These are phyloP conservation scores for Ustanciosporium gigantosporum DNA, from an alignment of 1,284 basidiomycete genomes.

Conservation along the genomic window DNA sequence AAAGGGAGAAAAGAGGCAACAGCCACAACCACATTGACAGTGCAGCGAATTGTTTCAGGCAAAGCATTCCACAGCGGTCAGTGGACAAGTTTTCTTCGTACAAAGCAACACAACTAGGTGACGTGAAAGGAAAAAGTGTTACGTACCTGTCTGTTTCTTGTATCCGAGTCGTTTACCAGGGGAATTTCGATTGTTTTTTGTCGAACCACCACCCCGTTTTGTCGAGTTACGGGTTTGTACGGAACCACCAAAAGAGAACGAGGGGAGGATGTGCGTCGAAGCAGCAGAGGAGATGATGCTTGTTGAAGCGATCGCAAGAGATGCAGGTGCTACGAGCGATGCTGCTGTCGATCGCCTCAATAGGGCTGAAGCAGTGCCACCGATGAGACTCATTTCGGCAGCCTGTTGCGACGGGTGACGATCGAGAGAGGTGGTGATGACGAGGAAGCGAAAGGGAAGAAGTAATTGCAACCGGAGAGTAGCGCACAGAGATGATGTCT, in stretches of 20 bases:
- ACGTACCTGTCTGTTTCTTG: conserved; percentile 51
- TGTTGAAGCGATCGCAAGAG: conserved; percentile 42
- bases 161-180: conserved; percentile 58
- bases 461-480: no score
- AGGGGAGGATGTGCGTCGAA: conserved; percentile 22
- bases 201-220: conserved; percentile 58
- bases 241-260: conserved; percentile 51
- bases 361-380: conserved; percentile 11
- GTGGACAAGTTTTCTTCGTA: no score
- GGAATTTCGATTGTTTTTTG: conserved; percentile 60
- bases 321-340: conserved; percentile 20
- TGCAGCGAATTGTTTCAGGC: background rate
- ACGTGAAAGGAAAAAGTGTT: background rate
- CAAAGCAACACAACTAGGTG: no score
- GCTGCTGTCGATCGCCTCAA: conserved; percentile 23
- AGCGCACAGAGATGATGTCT: no score
- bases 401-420: no score
- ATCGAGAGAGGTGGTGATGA: no score
- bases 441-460: no score
- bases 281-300: conserved; percentile 11
- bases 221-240: conserved; percentile 60
- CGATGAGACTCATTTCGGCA: conserved; percentile 3
- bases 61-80: no score
- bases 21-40: background rate
- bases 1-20: background rate